phyloP scores from a whole-genome alignment of 305 asterid genomes.

The Solanum aculeatissimum region DNA sequence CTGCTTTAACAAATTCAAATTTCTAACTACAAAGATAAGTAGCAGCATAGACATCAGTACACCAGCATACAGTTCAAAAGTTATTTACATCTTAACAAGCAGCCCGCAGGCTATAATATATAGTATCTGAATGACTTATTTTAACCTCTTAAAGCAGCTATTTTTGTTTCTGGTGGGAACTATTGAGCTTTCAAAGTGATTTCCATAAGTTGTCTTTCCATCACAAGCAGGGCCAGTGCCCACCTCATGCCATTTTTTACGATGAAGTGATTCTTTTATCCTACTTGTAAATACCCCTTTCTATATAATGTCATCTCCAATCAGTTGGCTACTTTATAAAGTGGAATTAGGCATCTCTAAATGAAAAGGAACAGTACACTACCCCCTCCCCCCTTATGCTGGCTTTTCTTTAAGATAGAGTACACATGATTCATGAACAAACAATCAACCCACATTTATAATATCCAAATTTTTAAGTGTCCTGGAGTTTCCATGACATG shows the following conservation, averaged over 20 bases:
- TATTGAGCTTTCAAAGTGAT: not conserved
- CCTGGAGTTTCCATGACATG: not conserved
- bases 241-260: not conserved
- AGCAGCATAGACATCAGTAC: not conserved
- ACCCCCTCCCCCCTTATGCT: not conserved
- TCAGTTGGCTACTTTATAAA: not conserved
- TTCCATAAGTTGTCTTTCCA: not conserved
- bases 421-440: slow-evolving; percentile 1
- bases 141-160: not conserved
- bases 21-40: not conserved
- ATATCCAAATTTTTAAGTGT: not conserved
- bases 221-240: not conserved
- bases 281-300: not conserved
- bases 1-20: not conserved
- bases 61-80: not conserved
- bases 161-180: not conserved
- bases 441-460: not conserved
- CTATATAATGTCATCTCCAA: not conserved
- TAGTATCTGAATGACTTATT: not conserved
- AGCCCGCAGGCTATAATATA: not conserved
- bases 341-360: not conserved
- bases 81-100: not conserved
- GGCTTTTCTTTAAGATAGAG: not conserved
- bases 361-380: not conserved
- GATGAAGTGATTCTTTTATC: not conserved